Conservation (phyloP, 2,329 filamentous ascomycete species). For the Trichoderma asperellum region DNA sequence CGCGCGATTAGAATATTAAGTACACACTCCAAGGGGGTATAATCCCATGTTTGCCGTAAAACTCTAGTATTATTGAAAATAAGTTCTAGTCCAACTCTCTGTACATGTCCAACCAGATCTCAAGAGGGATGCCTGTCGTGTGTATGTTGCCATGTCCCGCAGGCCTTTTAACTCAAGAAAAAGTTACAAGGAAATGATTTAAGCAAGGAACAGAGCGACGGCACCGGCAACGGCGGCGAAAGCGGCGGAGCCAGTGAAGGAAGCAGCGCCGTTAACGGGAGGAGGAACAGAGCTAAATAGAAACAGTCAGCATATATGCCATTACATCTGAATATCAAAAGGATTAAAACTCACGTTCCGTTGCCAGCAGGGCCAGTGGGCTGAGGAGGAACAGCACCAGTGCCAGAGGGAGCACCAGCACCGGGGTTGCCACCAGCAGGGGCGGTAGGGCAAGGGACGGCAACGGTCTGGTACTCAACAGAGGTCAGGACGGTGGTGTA, state of each 20-base stretch:
- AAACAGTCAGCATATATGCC: background rate
- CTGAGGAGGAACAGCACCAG: slow-evolving; percentile 48
- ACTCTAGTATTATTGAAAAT: slow-evolving; percentile 42
- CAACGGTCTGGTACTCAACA: slow-evolving; percentile 57
- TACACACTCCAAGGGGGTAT: slow-evolving; percentile 39
- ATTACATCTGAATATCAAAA: background rate
- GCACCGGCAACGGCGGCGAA: slow-evolving; percentile 60
- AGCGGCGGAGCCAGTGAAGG: slow-evolving; percentile 57
- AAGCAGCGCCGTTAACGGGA: slow-evolving; percentile 55
- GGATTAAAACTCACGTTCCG: slow-evolving; percentile 33
- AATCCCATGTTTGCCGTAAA: slow-evolving; percentile 32
- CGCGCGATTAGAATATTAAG: slow-evolving; percentile 55
- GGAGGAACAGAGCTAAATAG: slow-evolving; percentile 35
- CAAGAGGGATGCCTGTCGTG: slow-evolving; percentile 40
- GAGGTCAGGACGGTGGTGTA: slow-evolving; percentile 60
- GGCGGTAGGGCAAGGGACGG: slow-evolving; percentile 48
- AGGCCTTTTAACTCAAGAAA: slow-evolving; percentile 44
- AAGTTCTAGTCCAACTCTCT: slow-evolving; percentile 44
- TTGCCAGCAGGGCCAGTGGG: slow-evolving; percentile 47
- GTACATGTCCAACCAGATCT: slow-evolving; percentile 44
- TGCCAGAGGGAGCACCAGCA: slow-evolving; percentile 42
- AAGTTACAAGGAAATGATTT: slow-evolving; percentile 47
- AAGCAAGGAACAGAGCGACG: slow-evolving; percentile 58
- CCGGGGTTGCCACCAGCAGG: slow-evolving; percentile 32
- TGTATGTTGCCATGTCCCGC: slow-evolving; percentile 48